A percentile compares a stretch with the other conserved stretches of the same genome.
Conservation (phyloP, 345 rosid species). For the Eucalyptus erythrocorys region DNA sequence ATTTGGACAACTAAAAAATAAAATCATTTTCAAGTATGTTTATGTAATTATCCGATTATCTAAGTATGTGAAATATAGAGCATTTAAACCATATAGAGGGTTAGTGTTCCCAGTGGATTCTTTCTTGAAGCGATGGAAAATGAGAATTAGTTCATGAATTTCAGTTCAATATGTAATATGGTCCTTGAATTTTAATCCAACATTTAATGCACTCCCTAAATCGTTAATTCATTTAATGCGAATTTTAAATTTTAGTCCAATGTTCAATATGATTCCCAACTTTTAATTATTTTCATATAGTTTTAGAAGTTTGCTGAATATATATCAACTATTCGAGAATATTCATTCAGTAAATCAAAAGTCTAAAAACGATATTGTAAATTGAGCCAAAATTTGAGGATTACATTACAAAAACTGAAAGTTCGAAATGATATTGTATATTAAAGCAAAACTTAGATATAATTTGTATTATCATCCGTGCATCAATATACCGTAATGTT, state of each 20-base stretch:
- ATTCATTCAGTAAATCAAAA: too few species aligned
- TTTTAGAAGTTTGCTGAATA: neutral
- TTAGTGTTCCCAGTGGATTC: neutral
- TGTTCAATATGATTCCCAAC: neutral
- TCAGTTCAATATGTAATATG: too few species aligned
- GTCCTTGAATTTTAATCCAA: too few species aligned
- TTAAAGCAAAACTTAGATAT: neutral
- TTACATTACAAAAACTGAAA: too few species aligned
- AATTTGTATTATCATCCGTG: neutral
- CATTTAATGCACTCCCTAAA: neutral
- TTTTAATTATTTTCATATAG: too few species aligned
- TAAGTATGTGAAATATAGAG: neutral
- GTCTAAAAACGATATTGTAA: too few species aligned
- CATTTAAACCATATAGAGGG: neutral
- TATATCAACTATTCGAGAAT: too few species aligned
- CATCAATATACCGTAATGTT: neutral
- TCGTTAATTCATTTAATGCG: too few species aligned
- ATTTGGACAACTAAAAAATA: neutral
- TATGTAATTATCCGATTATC: neutral
- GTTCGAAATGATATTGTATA: too few species aligned
- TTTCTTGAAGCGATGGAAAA: neutral
- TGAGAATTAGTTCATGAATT: too few species aligned
- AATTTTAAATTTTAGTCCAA: too few species aligned
- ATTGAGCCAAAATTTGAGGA: too few species aligned
- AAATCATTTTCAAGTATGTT: neutral